phyloP scores from a whole-genome alignment of 352 stramenopile genomes.

The Globisporangium barbulae region DNA sequence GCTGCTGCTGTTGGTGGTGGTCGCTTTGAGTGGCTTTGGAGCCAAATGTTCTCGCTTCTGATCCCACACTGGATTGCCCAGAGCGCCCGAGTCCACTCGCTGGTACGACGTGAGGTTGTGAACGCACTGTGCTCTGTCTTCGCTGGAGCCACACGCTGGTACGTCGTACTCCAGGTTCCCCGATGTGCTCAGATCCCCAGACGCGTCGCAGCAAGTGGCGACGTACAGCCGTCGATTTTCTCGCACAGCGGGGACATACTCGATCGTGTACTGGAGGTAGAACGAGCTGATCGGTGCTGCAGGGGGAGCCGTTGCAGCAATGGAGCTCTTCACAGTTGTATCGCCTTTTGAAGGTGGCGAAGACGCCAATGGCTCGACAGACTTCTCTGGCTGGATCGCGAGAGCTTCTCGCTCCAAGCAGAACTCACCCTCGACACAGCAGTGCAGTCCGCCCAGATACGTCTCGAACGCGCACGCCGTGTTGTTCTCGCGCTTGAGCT shows the following conservation, averaged over 20 bases:
- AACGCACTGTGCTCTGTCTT: not conserved
- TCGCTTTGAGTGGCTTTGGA: not conserved
- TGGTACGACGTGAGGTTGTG: constrained; percentile 15
- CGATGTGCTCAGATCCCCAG: not conserved
- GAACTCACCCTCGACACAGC: constrained; percentile 13
- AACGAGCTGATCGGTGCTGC: constrained; percentile 12
- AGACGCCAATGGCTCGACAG: not conserved
- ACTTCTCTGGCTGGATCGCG: constrained; percentile 2
- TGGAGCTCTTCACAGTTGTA: not conserved
- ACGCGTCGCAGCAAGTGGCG: constrained; percentile 12
- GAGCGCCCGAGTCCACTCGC: constrained; percentile 4
- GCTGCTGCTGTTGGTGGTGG: not conserved
- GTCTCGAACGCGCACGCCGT: constrained; percentile 14
- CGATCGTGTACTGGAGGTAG: constrained; percentile 11
- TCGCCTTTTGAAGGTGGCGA: not conserved
- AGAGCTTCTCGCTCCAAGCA: constrained; percentile 13
- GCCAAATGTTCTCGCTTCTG: not conserved
- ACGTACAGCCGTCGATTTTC: constrained; percentile 15
- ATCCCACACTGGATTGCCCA: constrained; percentile 11
- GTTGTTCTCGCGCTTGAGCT: constrained; percentile 11
- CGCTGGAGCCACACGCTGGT: not conserved
- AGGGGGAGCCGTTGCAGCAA: not conserved
- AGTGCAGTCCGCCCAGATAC: constrained; percentile 13
- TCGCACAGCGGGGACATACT: constrained; percentile 3
- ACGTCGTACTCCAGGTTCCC: constrained; percentile 14